phyloP scores from a whole-genome alignment of 495 filamentous ascomycete species.

The Mytilinidion resinicola region DNA sequence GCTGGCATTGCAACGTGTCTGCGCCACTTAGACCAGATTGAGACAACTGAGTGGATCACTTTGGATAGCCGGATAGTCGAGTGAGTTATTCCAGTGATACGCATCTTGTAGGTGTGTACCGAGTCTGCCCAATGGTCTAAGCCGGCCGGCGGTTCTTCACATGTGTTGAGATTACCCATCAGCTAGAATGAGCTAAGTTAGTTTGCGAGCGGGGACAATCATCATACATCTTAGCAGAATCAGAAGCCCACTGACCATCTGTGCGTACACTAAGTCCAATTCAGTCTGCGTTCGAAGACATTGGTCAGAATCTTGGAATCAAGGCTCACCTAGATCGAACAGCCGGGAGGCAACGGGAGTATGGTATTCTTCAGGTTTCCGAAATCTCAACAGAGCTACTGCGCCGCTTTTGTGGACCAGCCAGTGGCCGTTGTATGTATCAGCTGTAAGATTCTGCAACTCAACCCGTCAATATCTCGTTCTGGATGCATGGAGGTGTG shows the following conservation, averaged over 20 bases:
- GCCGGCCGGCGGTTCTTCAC: not conserved
- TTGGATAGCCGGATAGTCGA: not conserved
- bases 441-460: constrained; percentile 10
- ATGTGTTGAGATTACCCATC: not conserved
- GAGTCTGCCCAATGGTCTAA: not conserved
- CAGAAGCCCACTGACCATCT: constrained; percentile 10
- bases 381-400: constrained; percentile 11
- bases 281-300: too few species aligned
- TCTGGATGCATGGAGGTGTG: not conserved
- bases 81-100: not conserved
- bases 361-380: constrained; percentile 5
- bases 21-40: not conserved
- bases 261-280: not conserved
- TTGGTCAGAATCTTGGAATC: not conserved
- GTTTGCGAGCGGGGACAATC: too few species aligned
- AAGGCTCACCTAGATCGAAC: constrained; percentile 12
- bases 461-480: not conserved
- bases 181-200: not conserved
- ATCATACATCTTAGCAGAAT: too few species aligned
- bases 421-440: constrained; percentile 5
- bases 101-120: not conserved
- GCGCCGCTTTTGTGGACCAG: constrained; percentile 14
- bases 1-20: not conserved
- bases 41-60: not conserved
- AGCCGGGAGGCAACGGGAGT: constrained; percentile 9